phyloP scores from a whole-genome alignment of 2,329 filamentous ascomycete genomes.

The Exophiala viscosa region DNA sequence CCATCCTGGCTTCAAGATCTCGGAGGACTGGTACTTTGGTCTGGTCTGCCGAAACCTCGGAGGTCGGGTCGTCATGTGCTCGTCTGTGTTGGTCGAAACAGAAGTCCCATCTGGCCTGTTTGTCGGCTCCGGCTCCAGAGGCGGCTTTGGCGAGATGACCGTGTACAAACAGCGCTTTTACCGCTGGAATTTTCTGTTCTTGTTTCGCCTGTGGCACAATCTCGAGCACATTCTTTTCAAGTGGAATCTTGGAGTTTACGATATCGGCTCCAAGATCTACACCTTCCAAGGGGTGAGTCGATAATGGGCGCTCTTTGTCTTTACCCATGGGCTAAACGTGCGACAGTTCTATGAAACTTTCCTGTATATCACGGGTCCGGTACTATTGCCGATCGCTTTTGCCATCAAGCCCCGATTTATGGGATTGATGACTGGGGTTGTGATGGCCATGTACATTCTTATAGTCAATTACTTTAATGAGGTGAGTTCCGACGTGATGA shows the following conservation, averaged over 20 bases:
- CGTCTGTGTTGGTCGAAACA: constrained; percentile 50
- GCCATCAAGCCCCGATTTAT: constrained; percentile 42
- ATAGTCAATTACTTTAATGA: constrained; percentile 49
- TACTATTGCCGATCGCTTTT: constrained; percentile 46
- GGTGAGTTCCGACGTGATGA: constrained; percentile 23
- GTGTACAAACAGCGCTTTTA: constrained; percentile 51
- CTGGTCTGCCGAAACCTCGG: constrained; percentile 46
- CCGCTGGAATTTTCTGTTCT: constrained; percentile 53
- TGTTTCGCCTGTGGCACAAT: constrained; percentile 49
- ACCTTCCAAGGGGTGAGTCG: constrained; percentile 44
- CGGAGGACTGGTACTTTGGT: constrained; percentile 54
- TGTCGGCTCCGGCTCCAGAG: constrained; percentile 39
- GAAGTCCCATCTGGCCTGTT: constrained; percentile 47
- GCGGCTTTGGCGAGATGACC: constrained; percentile 53
- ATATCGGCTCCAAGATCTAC: constrained; percentile 49
- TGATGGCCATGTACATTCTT: constrained; percentile 42
- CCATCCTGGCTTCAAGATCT: constrained; percentile 50
- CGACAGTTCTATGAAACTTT: constrained; percentile 41
- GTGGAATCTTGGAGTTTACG: constrained; percentile 50
- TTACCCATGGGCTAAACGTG: constrained; percentile 30
- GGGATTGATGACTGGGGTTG: constrained; percentile 38
- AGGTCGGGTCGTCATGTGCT: constrained; percentile 48
- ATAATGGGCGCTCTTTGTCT: not conserved
- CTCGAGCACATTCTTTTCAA: constrained; percentile 44
- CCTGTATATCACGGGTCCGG: constrained; percentile 45